Base-by-base conservation (phyloP, 1,284 basidiomycete genomes). In the Taiwanofungus camphoratus region DNA sequence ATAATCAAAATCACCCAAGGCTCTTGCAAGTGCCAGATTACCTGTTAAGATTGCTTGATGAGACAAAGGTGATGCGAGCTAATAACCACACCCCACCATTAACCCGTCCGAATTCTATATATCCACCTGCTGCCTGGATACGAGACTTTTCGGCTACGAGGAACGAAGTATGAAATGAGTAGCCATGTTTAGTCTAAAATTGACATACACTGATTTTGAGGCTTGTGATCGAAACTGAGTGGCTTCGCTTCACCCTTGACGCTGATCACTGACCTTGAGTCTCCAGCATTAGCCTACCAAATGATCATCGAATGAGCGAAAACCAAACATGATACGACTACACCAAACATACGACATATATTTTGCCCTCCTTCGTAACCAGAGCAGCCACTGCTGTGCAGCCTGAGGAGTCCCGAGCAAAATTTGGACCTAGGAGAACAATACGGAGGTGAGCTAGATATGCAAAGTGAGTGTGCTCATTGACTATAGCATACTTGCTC, bases 1-100 rank as follows among this genome's bases (percentile, higher is more conserved):
- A 76, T 97, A 99, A 58, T 97, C 93, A 61, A 99, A 99, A 64
- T 99, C 96, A 44, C 96, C 96, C 21, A 99, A 74, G 1, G 96
- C 96, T 55, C 96, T 77, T 16, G 94, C 96, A 32, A 99, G 70
- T 0, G 96, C 95, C 44, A 99, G 80, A 62, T 99, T 99, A 50
- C 96, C 92, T 95, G 58, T 13, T 29, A 38, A 35, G 22, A 34
- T 22, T 15, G n/a, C n/a, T 46, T 21, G 22, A 32, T 21, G 45
- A 30, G 19, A 16, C 39, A 27, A 15, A 30, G 15, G 36, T 30
- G 41, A 8, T 37, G 5, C 32, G 20, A 37, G 36, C 18, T 32
- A 45, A 29, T 32, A 31, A 42, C 19, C n/a, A 44, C 18, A 23
- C 65, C 80, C 42, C 41, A 92, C 92, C 96, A 62, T 99, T 99